Evolutionary conservation across 768 basidiomycete genomes (phyloP), one percentile per base, ranked within the genome.

Genomic region (Naganishia randhawae): DNA sequence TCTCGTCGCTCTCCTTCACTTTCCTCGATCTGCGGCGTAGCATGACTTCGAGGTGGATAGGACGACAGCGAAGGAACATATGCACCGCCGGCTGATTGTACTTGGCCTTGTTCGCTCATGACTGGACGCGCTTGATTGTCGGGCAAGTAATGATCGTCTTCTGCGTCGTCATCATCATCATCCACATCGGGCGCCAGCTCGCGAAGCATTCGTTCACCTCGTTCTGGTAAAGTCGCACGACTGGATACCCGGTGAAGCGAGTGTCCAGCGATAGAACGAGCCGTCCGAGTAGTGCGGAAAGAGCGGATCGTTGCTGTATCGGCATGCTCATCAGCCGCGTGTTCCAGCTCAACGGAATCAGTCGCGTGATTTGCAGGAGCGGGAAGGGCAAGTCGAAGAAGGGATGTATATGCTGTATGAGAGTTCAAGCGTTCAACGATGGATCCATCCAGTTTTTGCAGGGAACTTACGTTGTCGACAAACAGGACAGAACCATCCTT

Each of bases 401-500:
- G 83, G 0, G 92, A 92, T 0, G 91, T 92, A 74, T 95, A 95
- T 13, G 92, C 90, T 92, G 71, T 27, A 65, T 50, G 1, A 27
- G 31, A 65, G 14, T n/a, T 1, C 6, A 17, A 22, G 6, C 3
- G 67, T 37, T 55, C 25, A 50, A 41, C 63, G 32, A 22, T 13
- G 62, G 54, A 32, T 31, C 35, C 33, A 67, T 64, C 25, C 29
- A 31, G 27, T 22, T 9, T 22, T 33, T n/a, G 16, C 42, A 32
- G 14, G 50, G 16, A 6, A 84, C 90, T 79, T 76, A 93, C 91
- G 92, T 84, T 93, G 92, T 72, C 93, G 85, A 79, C 93, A 95
- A 55, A 97, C 91, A 32, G 93, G 93, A 78, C 93, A 97, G 84
- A 89, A 91, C 93, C 93, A 97, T 6, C 93, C 93, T 81, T 97